A percentile compares a stretch with the other conserved stretches of the same genome.
Evolutionary conservation across 495 filamentous ascomycete genomes (phyloP).

Genomic region (Emericellopsis terricola): DNA sequence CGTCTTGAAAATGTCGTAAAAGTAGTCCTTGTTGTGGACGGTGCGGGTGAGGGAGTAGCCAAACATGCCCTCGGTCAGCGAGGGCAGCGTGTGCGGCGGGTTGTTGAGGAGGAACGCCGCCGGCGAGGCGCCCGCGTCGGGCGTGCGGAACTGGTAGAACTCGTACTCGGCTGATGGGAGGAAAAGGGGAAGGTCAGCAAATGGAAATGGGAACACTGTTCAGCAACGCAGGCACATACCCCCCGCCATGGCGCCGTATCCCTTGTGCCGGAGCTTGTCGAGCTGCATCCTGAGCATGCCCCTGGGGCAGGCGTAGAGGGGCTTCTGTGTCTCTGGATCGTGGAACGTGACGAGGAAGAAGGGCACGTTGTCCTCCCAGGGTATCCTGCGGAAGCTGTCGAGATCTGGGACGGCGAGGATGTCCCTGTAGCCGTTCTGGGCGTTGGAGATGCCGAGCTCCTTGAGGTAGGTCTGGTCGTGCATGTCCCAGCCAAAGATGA

Average conservation of each 20-base stretch:
- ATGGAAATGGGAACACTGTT: not conserved
- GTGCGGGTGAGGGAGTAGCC: slow-evolving; percentile 90
- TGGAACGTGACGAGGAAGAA: slow-evolving; percentile 87
- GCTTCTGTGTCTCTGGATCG: slow-evolving; percentile 50
- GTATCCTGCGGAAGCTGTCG: slow-evolving; percentile 67
- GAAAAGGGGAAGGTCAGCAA: not conserved
- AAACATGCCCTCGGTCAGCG: slow-evolving; percentile 92
- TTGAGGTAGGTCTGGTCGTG: slow-evolving; percentile 77
- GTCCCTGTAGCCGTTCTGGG: slow-evolving; percentile 85
- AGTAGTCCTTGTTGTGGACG: slow-evolving; percentile 86
- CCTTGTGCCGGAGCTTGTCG: slow-evolving; percentile 45
- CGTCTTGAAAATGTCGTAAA: slow-evolving; percentile 73
- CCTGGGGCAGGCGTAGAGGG: slow-evolving; percentile 68
- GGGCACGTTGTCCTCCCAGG: slow-evolving; percentile 84
- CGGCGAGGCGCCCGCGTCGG: slow-evolving; percentile 37
- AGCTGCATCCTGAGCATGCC: slow-evolving; percentile 50
- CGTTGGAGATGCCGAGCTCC: slow-evolving; percentile 78
- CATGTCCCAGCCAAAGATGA: slow-evolving; percentile 98
- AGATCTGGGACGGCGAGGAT: slow-evolving; percentile 74
- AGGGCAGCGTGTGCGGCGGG: slow-evolving; percentile 48
- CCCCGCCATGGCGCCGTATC: slow-evolving; percentile 79
- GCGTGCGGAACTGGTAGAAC: slow-evolving; percentile 78
- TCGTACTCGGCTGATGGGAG: slow-evolving; percentile 67
- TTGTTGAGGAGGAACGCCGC: slow-evolving; percentile 59
- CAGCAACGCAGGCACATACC: slow-evolving; percentile 30